phyloP scores from a whole-genome alignment of 1,284 basidiomycete genomes.

The Fomitopsis pinicola region DNA sequence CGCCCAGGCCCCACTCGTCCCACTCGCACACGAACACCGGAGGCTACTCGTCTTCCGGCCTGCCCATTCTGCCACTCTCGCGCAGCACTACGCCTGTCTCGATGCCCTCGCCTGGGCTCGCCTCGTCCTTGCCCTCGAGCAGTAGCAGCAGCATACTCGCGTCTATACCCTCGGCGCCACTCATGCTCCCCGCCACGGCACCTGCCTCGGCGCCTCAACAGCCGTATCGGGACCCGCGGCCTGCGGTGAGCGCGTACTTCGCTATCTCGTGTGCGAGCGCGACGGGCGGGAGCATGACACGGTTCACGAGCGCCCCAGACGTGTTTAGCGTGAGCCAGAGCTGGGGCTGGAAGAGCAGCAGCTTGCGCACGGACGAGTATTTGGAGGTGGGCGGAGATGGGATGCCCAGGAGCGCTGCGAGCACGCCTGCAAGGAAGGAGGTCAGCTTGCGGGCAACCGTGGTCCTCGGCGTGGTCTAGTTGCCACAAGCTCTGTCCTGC shows the following conservation, averaged over 20 bases:
- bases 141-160: constrained; percentile 3
- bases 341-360: constrained; percentile 80
- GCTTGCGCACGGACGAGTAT: constrained; percentile 55
- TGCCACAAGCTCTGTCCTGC: not conserved
- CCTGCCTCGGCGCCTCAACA: constrained; percentile 46
- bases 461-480: constrained; percentile 66
- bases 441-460: constrained; percentile 72
- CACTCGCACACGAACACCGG: constrained; percentile 18
- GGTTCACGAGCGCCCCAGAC: constrained; percentile 85
- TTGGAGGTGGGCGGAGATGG: constrained; percentile 47
- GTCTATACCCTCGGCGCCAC: constrained; percentile 9
- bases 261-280: constrained; percentile 79
- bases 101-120: constrained; percentile 12
- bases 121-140: constrained; percentile 13
- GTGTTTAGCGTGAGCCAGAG: constrained; percentile 77
- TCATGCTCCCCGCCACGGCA: constrained; percentile 37
- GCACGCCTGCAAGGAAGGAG: constrained; percentile 35
- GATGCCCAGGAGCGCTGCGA: constrained; percentile 20
- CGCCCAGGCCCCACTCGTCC: constrained; percentile 11
- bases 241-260: constrained; percentile 73
- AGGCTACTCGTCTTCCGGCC: constrained; percentile 34
- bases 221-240: constrained; percentile 74
- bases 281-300: constrained; percentile 78
- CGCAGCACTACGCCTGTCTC: constrained; percentile 37
- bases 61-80: constrained; percentile 24